phyloP scores from a whole-genome alignment of 495 filamentous ascomycete genomes.

The Podospora appendiculata region DNA sequence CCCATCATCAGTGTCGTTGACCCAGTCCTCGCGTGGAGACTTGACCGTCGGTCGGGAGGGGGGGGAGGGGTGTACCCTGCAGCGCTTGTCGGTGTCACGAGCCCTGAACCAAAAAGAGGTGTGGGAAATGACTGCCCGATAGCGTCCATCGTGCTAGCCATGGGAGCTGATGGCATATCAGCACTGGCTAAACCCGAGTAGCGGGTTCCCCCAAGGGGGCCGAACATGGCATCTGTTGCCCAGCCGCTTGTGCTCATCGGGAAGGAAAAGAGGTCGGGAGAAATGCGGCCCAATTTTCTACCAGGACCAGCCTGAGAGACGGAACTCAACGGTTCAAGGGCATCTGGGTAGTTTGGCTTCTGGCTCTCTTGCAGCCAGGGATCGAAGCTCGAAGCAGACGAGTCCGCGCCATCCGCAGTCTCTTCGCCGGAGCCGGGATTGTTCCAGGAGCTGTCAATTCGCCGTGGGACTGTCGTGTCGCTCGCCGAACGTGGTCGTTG shows the following conservation, averaged over 20 bases:
- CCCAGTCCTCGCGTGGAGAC: slow-evolving; percentile 30
- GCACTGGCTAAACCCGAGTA: slow-evolving; percentile 22
- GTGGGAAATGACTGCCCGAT: slow-evolving; percentile 25
- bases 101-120: slow-evolving; percentile 19
- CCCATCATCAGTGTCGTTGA: slow-evolving; percentile 9
- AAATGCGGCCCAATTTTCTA: slow-evolving; percentile 16
- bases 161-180: slow-evolving; percentile 11
- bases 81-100: slow-evolving; percentile 7
- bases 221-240: slow-evolving; percentile 37
- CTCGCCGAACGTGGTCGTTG: slow-evolving; percentile 25
- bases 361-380: slow-evolving; percentile 38
- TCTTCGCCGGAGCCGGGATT: slow-evolving; percentile 23
- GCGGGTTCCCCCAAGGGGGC: slow-evolving; percentile 25
- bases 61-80: slow-evolving; percentile 18
- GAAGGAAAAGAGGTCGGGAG: slow-evolving; percentile 41
- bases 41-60: slow-evolving; percentile 36
- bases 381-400: slow-evolving; percentile 25
- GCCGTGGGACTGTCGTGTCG: slow-evolving; percentile 18
- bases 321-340: slow-evolving; percentile 14
- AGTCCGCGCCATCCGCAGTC: slow-evolving; percentile 10
- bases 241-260: slow-evolving; percentile 27
- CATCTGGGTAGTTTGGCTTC: slow-evolving; percentile 20
- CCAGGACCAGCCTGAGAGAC: slow-evolving; percentile 14
- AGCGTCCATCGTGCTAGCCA: slow-evolving; percentile 30
- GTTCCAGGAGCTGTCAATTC: slow-evolving; percentile 17